Evolutionary conservation across 345 rosid genomes (phyloP).

Genomic region (Microcos paniculata): DNA sequence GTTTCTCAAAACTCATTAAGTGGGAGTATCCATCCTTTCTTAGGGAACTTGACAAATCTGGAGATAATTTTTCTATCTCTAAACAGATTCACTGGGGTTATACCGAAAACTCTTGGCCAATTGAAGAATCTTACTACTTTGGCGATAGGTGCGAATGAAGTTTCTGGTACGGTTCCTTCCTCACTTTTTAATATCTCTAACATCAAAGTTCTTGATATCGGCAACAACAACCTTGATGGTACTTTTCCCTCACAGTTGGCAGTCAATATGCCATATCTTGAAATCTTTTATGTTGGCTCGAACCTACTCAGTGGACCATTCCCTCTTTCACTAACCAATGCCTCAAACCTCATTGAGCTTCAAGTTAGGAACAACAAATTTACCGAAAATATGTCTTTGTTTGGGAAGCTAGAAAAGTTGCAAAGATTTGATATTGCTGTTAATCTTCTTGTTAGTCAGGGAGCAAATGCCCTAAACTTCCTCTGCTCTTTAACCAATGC

Average conservation of each 20-base stretch:
- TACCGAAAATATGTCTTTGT: background rate
- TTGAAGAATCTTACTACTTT: background rate
- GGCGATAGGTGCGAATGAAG: background rate
- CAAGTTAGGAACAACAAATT: background rate
- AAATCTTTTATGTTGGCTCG: background rate
- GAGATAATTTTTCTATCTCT: background rate
- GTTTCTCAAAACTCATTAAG: background rate
- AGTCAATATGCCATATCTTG: background rate
- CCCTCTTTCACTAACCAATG: no score
- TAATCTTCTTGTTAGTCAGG: slow-evolving; percentile 11
- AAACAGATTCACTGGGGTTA: slow-evolving; percentile 13
- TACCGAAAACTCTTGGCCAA: slow-evolving; percentile 22
- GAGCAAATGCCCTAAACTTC: slow-evolving; percentile 9
- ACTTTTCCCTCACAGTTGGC: background rate
- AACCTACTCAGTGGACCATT: background rate
- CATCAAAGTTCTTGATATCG: background rate
- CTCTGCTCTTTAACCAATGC: slow-evolving; percentile 16
- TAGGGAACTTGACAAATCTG: background rate
- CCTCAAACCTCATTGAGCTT: background rate
- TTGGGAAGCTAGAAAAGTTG: background rate
- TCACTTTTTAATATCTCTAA: slow-evolving; percentile 28
- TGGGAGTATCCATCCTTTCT: background rate
- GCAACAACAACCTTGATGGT: background rate
- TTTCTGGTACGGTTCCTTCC: slow-evolving; percentile 23
- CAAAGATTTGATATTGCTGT: rapidly evolving